A percentile compares a stretch with the other conserved stretches of the same genome.
Evolutionary conservation across 1,284 basidiomycete species (phyloP).

Genomic region (Ceratobasidium sp.): DNA sequence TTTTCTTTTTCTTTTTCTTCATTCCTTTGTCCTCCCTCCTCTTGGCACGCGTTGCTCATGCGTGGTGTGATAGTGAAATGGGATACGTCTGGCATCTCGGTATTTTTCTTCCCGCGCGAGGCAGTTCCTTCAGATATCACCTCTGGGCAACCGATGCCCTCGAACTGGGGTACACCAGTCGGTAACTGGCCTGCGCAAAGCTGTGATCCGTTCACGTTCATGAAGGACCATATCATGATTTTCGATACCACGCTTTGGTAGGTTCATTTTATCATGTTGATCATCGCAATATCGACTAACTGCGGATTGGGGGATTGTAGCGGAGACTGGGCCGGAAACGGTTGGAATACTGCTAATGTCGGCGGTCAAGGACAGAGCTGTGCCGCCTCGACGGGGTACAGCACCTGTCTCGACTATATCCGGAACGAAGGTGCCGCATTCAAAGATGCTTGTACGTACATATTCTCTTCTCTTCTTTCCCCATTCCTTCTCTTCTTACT

Average conservation of each 20-base stretch:
- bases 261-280: constrained; percentile 51
- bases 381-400: constrained; percentile 81
- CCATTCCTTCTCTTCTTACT: constrained; percentile 16
- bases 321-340: constrained; percentile 86
- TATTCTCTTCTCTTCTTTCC: constrained; percentile 29
- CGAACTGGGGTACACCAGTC: constrained; percentile 78
- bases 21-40: not conserved
- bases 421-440: constrained; percentile 77
- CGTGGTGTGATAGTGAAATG: constrained; percentile 70
- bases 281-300: not conserved
- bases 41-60: constrained; percentile 21
- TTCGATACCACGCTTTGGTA: constrained; percentile 86
- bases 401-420: constrained; percentile 83
- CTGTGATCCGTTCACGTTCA: constrained; percentile 82
- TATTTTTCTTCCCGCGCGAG: constrained; percentile 83
- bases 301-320: constrained; percentile 58
- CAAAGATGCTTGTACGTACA: constrained; percentile 74
- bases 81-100: constrained; percentile 77
- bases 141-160: constrained; percentile 74
- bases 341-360: constrained; percentile 75
- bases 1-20: not conserved
- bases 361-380: constrained; percentile 87
- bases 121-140: constrained; percentile 81
- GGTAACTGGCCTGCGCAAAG: constrained; percentile 77
- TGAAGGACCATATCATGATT: constrained; percentile 79